Conservation (phyloP, 768 basidiomycete genomes). For the Tephrocybe sp. region DNA sequence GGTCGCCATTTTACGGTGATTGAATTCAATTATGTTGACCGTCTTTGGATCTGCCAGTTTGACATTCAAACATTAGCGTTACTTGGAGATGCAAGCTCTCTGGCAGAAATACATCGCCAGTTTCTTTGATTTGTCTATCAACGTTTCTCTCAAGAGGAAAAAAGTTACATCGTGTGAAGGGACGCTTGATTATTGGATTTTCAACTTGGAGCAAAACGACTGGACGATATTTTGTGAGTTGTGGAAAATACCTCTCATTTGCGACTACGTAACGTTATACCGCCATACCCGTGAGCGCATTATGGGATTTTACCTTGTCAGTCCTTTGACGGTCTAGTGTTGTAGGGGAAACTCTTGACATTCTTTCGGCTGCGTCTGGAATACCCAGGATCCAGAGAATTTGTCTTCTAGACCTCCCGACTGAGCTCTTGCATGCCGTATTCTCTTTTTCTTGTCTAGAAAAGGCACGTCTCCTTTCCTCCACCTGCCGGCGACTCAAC, state of each 20-base stretch:
- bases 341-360: not conserved
- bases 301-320: not conserved
- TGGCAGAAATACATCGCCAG: not conserved
- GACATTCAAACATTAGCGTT: not conserved
- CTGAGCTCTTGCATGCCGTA: not conserved
- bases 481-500: not conserved
- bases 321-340: not conserved
- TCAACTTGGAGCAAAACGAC: not conserved
- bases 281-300: not conserved
- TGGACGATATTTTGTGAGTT: not conserved
- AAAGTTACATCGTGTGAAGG: too few species aligned
- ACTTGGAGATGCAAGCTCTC: not conserved
- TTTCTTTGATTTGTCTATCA: not conserved
- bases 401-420: constrained; percentile 1
- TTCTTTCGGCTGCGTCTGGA: not conserved
- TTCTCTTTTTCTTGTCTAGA: not conserved
- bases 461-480: not conserved
- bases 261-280: too few species aligned
- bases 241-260: not conserved
- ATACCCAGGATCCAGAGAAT: not conserved
- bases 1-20: constrained; percentile 1
- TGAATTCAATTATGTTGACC: not conserved
- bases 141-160: too few species aligned
- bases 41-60: not conserved
- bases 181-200: too few species aligned